These are phyloP conservation scores for Vaccinium myrtillus DNA, from an alignment of 148 eudicot genomes.

Conservation along the genomic window DNA sequence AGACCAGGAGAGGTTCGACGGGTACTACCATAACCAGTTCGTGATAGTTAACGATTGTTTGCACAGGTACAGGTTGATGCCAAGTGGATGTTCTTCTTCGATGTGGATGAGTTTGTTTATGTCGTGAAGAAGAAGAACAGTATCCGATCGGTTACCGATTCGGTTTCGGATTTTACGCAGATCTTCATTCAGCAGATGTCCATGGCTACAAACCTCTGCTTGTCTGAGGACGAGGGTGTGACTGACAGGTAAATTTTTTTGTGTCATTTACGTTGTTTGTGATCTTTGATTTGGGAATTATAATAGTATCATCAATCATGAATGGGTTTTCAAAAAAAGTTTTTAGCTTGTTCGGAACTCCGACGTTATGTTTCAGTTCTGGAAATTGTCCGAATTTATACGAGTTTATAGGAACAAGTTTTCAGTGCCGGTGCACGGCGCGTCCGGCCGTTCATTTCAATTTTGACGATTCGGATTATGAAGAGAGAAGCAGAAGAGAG, in stretches of 20 bases:
- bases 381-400: no score
- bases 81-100: slow-evolving; percentile 80
- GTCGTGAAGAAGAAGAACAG: slow-evolving; percentile 31
- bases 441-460: no score
- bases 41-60: slow-evolving; percentile 68
- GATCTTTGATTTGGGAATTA: neutral
- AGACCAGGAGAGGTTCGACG: slow-evolving; percentile 73
- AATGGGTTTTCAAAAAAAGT: no score
- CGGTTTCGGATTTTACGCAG: slow-evolving; percentile 45
- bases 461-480: no score
- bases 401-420: no score
- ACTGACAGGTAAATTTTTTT: slow-evolving; percentile 38
- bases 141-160: slow-evolving; percentile 42
- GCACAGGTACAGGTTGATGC: slow-evolving; percentile 60
- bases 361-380: no score
- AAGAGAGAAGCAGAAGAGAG: no score
- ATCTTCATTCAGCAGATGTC: slow-evolving; percentile 65
- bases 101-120: slow-evolving; percentile 61
- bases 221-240: slow-evolving; percentile 41
- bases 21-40: slow-evolving; percentile 81
- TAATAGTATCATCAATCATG: neutral
- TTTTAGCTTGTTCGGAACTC: no score
- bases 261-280: neutral
- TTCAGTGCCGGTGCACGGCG: no score
- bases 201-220: slow-evolving; percentile 61